Evolutionary conservation across 2,329 filamentous ascomycete species (phyloP).

Genomic region (Verticillium nonalfalfae): DNA sequence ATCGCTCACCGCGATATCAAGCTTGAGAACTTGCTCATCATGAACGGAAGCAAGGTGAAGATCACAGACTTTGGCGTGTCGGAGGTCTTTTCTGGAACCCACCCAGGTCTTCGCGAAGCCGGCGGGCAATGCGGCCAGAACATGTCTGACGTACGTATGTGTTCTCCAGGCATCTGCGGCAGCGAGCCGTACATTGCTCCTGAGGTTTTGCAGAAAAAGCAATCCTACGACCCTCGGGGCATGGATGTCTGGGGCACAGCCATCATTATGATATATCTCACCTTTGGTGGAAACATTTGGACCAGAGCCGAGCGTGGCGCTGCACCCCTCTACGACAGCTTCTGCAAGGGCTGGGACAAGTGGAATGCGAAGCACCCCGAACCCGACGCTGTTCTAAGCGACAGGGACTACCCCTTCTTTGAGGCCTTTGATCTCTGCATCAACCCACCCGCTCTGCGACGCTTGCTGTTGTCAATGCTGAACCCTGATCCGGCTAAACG

Average conservation of each 20-base stretch:
- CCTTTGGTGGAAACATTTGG: conserved; percentile 70
- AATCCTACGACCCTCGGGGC: conserved; percentile 64
- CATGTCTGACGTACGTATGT: conserved; percentile 66
- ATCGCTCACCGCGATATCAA: conserved; percentile 92
- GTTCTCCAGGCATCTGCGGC: conserved; percentile 75
- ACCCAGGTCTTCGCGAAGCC: conserved; percentile 69
- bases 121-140: conserved; percentile 67
- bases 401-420: conserved; percentile 60
- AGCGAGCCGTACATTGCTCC: conserved; percentile 84
- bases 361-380: conserved; percentile 52
- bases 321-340: conserved; percentile 55
- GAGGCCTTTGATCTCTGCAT: conserved; percentile 58
- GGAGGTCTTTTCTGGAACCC: conserved; percentile 76
- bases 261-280: conserved; percentile 74
- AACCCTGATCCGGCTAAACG: conserved; percentile 70
- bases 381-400: conserved; percentile 32
- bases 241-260: conserved; percentile 84
- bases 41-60: conserved; percentile 74
- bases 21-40: conserved; percentile 77
- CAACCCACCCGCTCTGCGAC: conserved; percentile 61
- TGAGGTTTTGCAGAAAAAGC: conserved; percentile 67
- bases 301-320: conserved; percentile 52
- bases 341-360: conserved; percentile 61
- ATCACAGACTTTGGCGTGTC: conserved; percentile 90
- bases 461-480: conserved; percentile 73